phyloP scores from a whole-genome alignment of 2,329 filamentous ascomycete genomes.

The Fusarium guadeloupense region DNA sequence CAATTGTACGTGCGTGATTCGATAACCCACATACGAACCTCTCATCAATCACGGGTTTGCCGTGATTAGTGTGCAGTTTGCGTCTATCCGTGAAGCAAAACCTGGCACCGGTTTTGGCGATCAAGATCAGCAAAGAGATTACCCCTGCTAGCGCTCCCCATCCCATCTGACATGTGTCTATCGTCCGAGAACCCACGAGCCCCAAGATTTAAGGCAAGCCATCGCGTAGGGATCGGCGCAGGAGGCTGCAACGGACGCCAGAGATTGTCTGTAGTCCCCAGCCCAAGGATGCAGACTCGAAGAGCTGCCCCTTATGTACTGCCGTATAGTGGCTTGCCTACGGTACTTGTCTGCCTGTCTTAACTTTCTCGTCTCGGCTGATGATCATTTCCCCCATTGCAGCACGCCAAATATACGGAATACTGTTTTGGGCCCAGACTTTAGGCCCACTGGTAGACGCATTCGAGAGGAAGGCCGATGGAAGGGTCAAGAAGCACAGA shows the following conservation, averaged over 20 bases:
- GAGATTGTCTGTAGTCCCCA: constrained; percentile 9
- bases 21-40: constrained; percentile 31
- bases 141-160: constrained; percentile 41
- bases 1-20: constrained; percentile 18
- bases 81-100: not conserved
- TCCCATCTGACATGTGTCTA: constrained; percentile 42
- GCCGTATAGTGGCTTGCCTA: constrained; percentile 10
- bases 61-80: not conserved
- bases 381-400: constrained; percentile 3
- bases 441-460: not conserved
- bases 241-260: constrained; percentile 29
- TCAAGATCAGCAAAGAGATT: constrained; percentile 39
- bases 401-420: constrained; percentile 16
- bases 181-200: constrained; percentile 41
- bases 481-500: not conserved
- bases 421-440: constrained; percentile 17
- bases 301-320: not conserved
- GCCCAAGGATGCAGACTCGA: not conserved
- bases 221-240: constrained; percentile 36
- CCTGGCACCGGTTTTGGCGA: constrained; percentile 26
- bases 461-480: not conserved
- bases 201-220: constrained; percentile 38
- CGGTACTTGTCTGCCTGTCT: not conserved
- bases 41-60: constrained; percentile 2
- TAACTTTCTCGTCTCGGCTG: not conserved